These are phyloP conservation scores for Penicillium longicatenatum DNA, from an alignment of 495 filamentous ascomycete genomes.

Conservation along the genomic window DNA sequence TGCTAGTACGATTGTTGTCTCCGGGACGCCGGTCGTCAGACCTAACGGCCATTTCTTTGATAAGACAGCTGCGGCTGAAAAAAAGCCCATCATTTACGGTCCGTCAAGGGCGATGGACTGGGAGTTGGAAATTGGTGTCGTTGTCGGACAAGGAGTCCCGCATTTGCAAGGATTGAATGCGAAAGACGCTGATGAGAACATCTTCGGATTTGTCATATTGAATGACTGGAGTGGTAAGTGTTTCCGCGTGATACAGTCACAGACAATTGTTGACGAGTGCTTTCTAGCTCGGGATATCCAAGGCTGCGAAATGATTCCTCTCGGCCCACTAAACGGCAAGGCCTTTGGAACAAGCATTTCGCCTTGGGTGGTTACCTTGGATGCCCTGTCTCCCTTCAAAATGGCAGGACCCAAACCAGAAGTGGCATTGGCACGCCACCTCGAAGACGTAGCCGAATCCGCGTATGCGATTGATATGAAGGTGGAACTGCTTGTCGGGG, in stretches of 20 bases:
- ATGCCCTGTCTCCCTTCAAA: conserved; percentile 69
- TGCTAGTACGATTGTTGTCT: conserved; percentile 69
- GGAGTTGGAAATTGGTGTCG: conserved; percentile 80
- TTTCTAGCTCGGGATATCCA: conserved; percentile 40
- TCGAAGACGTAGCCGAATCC: conserved; percentile 58
- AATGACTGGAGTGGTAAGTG: conserved; percentile 88
- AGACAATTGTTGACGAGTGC: conserved; percentile 37
- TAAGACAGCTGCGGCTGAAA: conserved; percentile 15
- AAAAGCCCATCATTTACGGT: conserved; percentile 46
- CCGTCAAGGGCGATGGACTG: conserved; percentile 69
- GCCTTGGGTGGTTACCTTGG: conserved; percentile 78
- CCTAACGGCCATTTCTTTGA: conserved; percentile 74
- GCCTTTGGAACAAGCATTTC: conserved; percentile 81
- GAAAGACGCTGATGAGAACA: conserved; percentile 61
- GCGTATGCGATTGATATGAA: conserved; percentile 70
- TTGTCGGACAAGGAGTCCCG: conserved; percentile 55
- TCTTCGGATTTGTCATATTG: conserved; percentile 85
- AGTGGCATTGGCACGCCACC: conserved; percentile 58
- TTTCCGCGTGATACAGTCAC: background rate
- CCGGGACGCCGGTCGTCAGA: conserved; percentile 67
- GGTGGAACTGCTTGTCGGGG: conserved; percentile 62
- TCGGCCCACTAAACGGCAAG: conserved; percentile 60
- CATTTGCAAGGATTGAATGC: conserved; percentile 22
- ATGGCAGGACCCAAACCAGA: conserved; percentile 55
- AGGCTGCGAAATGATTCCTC: conserved; percentile 36